Conservation (phyloP, 768 basidiomycete genomes). For the Xerocomus brunneocitrinus region DNA sequence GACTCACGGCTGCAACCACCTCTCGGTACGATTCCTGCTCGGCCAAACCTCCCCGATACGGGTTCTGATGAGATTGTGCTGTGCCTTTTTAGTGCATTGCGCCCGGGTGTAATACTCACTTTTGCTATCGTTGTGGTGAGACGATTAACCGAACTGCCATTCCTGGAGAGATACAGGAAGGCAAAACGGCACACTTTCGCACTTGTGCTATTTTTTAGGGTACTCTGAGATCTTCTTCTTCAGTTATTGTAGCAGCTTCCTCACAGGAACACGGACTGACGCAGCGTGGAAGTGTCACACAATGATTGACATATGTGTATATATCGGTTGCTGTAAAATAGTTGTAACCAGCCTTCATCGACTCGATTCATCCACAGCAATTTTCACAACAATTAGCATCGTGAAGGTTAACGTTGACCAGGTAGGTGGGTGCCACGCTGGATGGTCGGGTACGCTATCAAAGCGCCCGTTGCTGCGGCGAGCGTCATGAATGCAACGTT, state of each 20-base stretch:
- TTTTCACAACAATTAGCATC: too few species aligned
- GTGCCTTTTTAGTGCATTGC: conserved; percentile 41
- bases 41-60: neutral
- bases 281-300: neutral
- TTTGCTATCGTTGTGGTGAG: conserved; percentile 48
- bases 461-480: conserved; percentile 4
- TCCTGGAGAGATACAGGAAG: conserved; percentile 29
- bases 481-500: conserved; percentile 19
- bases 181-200: conserved; percentile 32
- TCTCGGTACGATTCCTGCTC: conserved; percentile 40
- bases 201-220: conserved; percentile 25
- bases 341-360: neutral
- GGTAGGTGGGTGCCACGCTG: neutral
- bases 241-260: neutral
- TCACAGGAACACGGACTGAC: neutral
- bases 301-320: neutral
- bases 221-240: neutral
- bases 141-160: conserved; percentile 40
- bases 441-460: neutral
- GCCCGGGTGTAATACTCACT: conserved; percentile 55
- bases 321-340: neutral
- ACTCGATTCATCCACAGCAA: too few species aligned
- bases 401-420: too few species aligned
- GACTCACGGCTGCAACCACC: conserved; percentile 51
- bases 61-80: neutral